phyloP scores from a whole-genome alignment of 179 eudicot species.

The Gypsophila paniculata region DNA sequence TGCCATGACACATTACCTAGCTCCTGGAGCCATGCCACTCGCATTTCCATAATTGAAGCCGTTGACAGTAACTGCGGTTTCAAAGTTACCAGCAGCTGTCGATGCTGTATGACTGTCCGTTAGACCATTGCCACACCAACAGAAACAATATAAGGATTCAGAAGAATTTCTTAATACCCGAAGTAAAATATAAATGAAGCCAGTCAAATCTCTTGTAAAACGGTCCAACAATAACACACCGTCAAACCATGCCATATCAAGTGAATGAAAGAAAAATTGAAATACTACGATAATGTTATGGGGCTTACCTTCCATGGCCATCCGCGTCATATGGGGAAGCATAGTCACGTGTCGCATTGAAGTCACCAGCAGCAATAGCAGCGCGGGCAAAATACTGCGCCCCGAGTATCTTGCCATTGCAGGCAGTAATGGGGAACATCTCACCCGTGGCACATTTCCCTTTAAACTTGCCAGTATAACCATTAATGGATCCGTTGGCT shows the following conservation, averaged over 20 bases:
- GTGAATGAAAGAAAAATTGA: slow-evolving; percentile 8
- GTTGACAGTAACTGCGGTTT: slow-evolving; percentile 37
- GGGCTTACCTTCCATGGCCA: slow-evolving; percentile 54
- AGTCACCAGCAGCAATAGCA: slow-evolving; percentile 51
- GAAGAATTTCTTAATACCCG: slow-evolving; percentile 5
- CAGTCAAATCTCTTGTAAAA: background rate
- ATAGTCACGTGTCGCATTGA: slow-evolving; percentile 45
- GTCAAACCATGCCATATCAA: slow-evolving; percentile 14
- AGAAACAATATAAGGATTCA: slow-evolving; percentile 7
- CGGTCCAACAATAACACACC: slow-evolving; percentile 6
- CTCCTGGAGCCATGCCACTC: slow-evolving; percentile 57
- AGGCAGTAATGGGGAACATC: slow-evolving; percentile 35
- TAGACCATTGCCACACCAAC: slow-evolving; percentile 16
- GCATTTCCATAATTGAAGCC: slow-evolving; percentile 46
- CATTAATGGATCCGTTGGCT: slow-evolving; percentile 19
- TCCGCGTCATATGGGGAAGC: slow-evolving; percentile 53
- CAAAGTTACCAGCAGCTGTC: slow-evolving; percentile 45
- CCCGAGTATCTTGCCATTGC: slow-evolving; percentile 46
- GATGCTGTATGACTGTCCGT: slow-evolving; percentile 47
- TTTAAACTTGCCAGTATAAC: slow-evolving; percentile 34
- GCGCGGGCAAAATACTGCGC: slow-evolving; percentile 49
- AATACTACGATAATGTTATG: slow-evolving; percentile 14
- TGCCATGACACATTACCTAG: slow-evolving; percentile 32
- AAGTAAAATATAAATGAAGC: background rate
- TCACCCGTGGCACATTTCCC: slow-evolving; percentile 54